These are phyloP conservation scores for Globisporangium paddicum DNA, from an alignment of 352 stramenopile species.

Conservation along the genomic window DNA sequence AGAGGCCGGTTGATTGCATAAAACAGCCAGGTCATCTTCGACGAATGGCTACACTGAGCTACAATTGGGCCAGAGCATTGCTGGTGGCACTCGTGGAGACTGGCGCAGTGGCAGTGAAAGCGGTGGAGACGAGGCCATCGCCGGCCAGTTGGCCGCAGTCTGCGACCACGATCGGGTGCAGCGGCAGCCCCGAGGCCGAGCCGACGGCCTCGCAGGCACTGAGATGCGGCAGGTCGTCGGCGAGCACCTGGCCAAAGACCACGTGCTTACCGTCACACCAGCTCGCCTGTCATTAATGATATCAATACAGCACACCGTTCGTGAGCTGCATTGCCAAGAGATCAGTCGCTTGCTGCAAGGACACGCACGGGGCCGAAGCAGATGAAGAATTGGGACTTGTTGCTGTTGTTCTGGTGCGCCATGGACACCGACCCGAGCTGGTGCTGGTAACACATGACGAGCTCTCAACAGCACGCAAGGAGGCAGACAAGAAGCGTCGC, in stretches of 20 bases:
- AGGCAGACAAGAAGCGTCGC: background rate
- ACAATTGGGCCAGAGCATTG: too few species aligned
- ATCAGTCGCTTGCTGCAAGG: background rate
- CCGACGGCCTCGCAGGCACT: conserved; percentile 38
- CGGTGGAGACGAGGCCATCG: conserved; percentile 27
- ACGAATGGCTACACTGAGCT: background rate
- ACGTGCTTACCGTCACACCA: conserved; percentile 98
- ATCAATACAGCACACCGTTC: background rate
- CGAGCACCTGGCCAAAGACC: conserved; percentile 96
- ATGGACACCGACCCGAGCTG: conserved; percentile 94
- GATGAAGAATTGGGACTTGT: conserved; percentile 99
- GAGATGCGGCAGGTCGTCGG: conserved; percentile 55
- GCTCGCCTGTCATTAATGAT: conserved; percentile 33
- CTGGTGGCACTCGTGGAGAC: background rate
- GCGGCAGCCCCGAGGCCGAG: conserved; percentile 41
- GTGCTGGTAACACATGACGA: conserved; percentile 67
- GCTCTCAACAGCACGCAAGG: too few species aligned
- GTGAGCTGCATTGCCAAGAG: background rate
- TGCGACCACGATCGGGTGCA: conserved; percentile 42
- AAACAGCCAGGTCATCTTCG: background rate
- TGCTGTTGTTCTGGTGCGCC: conserved; percentile 96
- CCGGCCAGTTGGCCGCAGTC: conserved; percentile 56
- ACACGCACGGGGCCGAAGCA: conserved; percentile 70
- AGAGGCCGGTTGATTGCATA: background rate
- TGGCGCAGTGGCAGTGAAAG: conserved; percentile 9